Evolutionary conservation across 352 stramenopile species (phyloP).

Genomic region (Phytopythium kandeliae): DNA sequence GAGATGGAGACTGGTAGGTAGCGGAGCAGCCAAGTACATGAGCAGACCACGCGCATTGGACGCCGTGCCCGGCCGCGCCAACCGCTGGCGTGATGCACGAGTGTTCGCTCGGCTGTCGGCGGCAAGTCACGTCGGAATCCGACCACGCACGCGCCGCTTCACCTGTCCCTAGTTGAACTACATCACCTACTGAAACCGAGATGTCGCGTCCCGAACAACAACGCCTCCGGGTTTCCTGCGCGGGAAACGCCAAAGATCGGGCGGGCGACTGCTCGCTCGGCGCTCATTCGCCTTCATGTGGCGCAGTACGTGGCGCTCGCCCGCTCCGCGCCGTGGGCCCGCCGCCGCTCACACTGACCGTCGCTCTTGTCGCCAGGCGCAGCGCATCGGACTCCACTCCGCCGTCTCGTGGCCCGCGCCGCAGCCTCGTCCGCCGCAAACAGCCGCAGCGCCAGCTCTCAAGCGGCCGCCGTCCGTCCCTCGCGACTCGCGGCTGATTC

Average conservation of each 20-base stretch:
- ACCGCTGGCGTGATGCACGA: conserved; percentile 1
- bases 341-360: too few species aligned
- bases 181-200: conserved; percentile 11
- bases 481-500: too few species aligned
- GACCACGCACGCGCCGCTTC: not conserved
- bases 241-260: too few species aligned
- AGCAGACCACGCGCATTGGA: too few species aligned
- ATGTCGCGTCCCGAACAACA: not conserved
- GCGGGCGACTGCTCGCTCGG: too few species aligned
- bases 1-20: not conserved
- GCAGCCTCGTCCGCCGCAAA: too few species aligned
- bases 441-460: too few species aligned
- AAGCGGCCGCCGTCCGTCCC: too few species aligned
- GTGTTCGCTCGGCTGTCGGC: not conserved
- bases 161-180: not conserved
- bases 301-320: conserved; percentile 14
- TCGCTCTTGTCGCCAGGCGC: conserved; percentile 8
- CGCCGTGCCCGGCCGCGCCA: too few species aligned
- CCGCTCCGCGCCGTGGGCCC: not conserved
- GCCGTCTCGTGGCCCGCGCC: conserved; percentile 9
- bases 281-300: conserved; percentile 15
- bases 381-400: conserved; percentile 14
- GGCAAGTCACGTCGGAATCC: conserved; percentile 13
- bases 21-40: too few species aligned
- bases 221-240: not conserved